These are phyloP conservation scores for Xenosphaeropsis pyriputrescens DNA, from an alignment of 2,329 filamentous ascomycete species.

Conservation along the genomic window DNA sequence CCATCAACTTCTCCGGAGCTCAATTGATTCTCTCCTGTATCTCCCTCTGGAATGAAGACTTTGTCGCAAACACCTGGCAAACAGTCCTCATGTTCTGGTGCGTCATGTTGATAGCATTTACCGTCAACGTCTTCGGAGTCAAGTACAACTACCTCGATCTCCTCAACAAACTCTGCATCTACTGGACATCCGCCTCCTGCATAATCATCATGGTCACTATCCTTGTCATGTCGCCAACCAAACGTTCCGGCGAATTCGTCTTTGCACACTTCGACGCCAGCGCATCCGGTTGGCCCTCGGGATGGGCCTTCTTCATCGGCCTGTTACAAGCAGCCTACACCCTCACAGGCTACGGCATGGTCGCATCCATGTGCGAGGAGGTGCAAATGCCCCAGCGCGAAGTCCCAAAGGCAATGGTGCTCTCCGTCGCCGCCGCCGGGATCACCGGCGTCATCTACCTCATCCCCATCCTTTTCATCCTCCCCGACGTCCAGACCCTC, in stretches of 20 bases:
- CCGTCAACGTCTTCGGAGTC: slow-evolving; percentile 49
- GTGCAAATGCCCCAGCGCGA: slow-evolving; percentile 54
- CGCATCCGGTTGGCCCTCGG: slow-evolving; percentile 48
- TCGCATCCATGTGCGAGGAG: slow-evolving; percentile 59
- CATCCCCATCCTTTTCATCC: slow-evolving; percentile 61
- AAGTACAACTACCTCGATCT: slow-evolving; percentile 39
- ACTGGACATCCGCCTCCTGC: slow-evolving; percentile 53
- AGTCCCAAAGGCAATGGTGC: slow-evolving; percentile 56
- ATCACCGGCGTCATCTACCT: slow-evolving; percentile 53
- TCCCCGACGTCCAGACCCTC: slow-evolving; percentile 51
- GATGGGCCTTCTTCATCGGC: slow-evolving; percentile 62
- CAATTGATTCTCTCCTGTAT: slow-evolving; percentile 54
- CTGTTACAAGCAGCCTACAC: slow-evolving; percentile 41
- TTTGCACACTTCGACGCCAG: slow-evolving; percentile 56
- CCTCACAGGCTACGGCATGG: slow-evolving; percentile 42
- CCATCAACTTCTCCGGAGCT: slow-evolving; percentile 60
- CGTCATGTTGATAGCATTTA: slow-evolving; percentile 48
- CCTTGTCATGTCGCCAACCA: slow-evolving; percentile 37
- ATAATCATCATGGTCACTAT: slow-evolving; percentile 53
- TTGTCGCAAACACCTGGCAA: slow-evolving; percentile 52
- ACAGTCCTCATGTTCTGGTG: slow-evolving; percentile 61
- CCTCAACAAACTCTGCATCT: slow-evolving; percentile 61
- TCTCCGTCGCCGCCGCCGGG: slow-evolving; percentile 52
- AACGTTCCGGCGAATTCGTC: slow-evolving; percentile 45
- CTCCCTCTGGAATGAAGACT: slow-evolving; percentile 55